Conservation (phyloP, 2,329 filamentous ascomycete genomes). For the Aurifilum marmelostoma region DNA sequence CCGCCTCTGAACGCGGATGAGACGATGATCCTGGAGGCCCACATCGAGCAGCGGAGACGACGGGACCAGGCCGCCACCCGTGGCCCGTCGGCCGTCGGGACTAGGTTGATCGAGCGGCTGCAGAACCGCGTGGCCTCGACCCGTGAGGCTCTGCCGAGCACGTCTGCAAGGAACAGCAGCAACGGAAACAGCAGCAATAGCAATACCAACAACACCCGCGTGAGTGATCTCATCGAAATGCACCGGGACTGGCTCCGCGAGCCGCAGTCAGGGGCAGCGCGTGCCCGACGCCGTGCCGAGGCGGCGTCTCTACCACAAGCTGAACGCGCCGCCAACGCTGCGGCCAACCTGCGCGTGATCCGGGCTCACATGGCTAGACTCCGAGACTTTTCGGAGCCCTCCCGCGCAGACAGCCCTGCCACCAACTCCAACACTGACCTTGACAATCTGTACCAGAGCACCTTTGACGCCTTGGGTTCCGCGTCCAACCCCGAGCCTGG, state of each 20-base stretch:
- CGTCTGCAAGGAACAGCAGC: neutral
- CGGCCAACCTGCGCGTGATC: neutral
- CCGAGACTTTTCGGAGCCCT: neutral
- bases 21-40: constrained; percentile 58
- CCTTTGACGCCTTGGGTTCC: constrained; percentile 17
- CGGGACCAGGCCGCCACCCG: constrained; percentile 45
- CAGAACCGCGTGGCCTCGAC: constrained; percentile 11
- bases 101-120: constrained; percentile 26
- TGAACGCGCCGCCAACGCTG: constrained; percentile 3
- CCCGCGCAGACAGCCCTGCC: neutral
- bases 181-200: neutral
- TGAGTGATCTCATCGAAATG: constrained; percentile 45
- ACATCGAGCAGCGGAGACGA: constrained; percentile 56
- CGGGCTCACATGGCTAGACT: neutral
- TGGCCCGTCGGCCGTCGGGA: constrained; percentile 9
- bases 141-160: neutral
- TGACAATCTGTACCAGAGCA: constrained; percentile 23
- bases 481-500: constrained; percentile 19
- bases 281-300: constrained; percentile 23
- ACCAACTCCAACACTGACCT: constrained; percentile 22
- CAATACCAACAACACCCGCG: constrained; percentile 29
- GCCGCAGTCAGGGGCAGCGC: constrained; percentile 30
- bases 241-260: constrained; percentile 40
- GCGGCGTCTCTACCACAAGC: neutral
- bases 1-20: constrained; percentile 58